These are phyloP conservation scores for Leishmania tarentolae DNA, from an alignment of 208 protist genomes.

Conservation along the genomic window DNA sequence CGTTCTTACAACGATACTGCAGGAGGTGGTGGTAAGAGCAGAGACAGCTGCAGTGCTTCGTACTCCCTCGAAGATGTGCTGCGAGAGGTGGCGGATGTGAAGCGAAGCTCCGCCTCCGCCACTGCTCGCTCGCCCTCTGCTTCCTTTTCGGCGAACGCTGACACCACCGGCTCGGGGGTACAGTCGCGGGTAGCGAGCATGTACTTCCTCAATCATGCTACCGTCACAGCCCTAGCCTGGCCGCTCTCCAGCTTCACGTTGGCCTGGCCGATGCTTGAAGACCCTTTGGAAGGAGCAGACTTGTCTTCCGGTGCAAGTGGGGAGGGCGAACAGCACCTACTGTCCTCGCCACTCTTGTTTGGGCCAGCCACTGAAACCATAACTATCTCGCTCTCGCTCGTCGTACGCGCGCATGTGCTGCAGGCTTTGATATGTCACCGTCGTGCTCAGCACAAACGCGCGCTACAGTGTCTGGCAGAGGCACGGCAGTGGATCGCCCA, in stretches of 20 bases:
- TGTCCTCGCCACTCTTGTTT: background rate
- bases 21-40: background rate
- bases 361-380: constrained; percentile 27
- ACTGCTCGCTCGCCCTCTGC: background rate
- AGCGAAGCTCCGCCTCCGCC: background rate
- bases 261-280: constrained; percentile 11
- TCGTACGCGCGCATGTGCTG: constrained; percentile 49
- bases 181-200: constrained; percentile 14
- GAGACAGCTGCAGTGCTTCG: background rate
- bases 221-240: constrained; percentile 33
- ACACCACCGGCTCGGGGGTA: background rate
- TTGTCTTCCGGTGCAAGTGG: background rate
- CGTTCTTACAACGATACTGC: background rate
- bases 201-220: constrained; percentile 36
- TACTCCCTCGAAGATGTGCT: constrained; percentile 14
- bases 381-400: constrained; percentile 43
- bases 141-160: background rate
- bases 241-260: constrained; percentile 23
- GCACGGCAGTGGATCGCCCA: constrained; percentile 28
- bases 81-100: constrained; percentile 15
- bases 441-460: constrained; percentile 29
- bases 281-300: background rate
- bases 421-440: constrained; percentile 34
- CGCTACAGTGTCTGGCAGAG: constrained; percentile 39
- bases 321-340: background rate